Evolutionary conservation across 805 yeast genomes (phyloP).

Genomic region (Hanseniaspora meyeri): DNA sequence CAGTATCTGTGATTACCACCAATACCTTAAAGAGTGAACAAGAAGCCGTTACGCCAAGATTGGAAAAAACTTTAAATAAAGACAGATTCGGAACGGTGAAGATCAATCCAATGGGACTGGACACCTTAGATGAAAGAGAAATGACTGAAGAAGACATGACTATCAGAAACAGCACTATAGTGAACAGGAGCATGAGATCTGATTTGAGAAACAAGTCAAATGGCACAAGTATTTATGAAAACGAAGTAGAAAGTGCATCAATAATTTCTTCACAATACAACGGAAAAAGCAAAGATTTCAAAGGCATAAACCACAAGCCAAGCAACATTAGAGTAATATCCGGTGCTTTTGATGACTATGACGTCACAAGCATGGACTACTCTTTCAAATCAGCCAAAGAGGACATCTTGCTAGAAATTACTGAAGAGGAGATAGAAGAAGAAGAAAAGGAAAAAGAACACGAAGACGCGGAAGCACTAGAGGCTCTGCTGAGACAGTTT

Average conservation of each 20-base stretch:
- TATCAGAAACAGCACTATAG: constrained; percentile 11
- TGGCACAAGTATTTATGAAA: constrained; percentile 7
- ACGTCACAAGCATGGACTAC: background rate
- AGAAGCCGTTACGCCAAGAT: background rate
- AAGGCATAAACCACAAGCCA: constrained; percentile 11
- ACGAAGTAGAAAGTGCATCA: constrained; percentile 3
- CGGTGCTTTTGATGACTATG: constrained; percentile 5
- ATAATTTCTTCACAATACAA: background rate
- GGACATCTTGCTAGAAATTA: background rate
- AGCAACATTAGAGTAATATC: constrained; percentile 11
- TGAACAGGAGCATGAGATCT: background rate
- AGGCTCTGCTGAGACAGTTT: background rate
- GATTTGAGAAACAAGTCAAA: background rate
- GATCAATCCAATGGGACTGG: background rate
- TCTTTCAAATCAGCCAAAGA: background rate
- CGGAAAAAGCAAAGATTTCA: background rate
- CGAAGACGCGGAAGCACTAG: background rate
- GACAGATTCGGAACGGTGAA: constrained; percentile 1
- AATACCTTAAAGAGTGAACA: background rate
- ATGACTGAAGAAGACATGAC: background rate
- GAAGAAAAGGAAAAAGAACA: background rate
- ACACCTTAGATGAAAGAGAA: background rate
- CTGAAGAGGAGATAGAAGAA: background rate
- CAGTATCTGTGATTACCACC: constrained; percentile 25
- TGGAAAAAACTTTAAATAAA: background rate